phyloP scores from a whole-genome alignment of 768 basidiomycete species.

The Hypholoma fasciculare region DNA sequence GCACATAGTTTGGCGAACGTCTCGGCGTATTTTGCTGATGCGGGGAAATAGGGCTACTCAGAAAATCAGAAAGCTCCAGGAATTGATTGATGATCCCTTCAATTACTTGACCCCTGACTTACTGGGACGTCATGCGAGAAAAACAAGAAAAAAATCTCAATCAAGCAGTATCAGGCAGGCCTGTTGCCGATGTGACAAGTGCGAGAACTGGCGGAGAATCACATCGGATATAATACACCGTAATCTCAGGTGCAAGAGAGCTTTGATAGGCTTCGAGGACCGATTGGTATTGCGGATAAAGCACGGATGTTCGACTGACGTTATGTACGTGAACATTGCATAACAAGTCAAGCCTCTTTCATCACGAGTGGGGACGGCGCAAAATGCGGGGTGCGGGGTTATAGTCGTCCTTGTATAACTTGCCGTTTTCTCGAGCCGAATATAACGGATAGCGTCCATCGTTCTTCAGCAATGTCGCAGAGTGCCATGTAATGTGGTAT shows the following conservation, averaged over 20 bases:
- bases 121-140: no score
- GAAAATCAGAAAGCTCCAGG: no score
- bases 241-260: slow-evolving; percentile 3
- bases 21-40: no score
- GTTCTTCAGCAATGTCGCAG: not conserved
- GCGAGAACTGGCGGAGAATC: slow-evolving; percentile 2
- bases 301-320: slow-evolving; percentile 2
- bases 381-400: slow-evolving; percentile 13
- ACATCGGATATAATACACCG: slow-evolving; percentile 12
- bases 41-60: no score
- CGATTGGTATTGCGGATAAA: slow-evolving; percentile 14
- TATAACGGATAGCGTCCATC: not conserved
- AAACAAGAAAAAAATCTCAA: no score
- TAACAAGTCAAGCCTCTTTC: not conserved
- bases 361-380: not conserved
- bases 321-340: not conserved
- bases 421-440: not conserved
- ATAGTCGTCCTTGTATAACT: not conserved
- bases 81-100: no score
- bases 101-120: no score
- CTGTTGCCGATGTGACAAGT: not conserved
- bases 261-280: slow-evolving; percentile 4
- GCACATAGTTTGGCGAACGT: no score
- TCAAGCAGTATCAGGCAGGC: no score
- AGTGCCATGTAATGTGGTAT: not conserved